Evolutionary conservation across 2,329 filamentous ascomycete genomes (phyloP).

Genomic region (Talaromyces pinophilus): DNA sequence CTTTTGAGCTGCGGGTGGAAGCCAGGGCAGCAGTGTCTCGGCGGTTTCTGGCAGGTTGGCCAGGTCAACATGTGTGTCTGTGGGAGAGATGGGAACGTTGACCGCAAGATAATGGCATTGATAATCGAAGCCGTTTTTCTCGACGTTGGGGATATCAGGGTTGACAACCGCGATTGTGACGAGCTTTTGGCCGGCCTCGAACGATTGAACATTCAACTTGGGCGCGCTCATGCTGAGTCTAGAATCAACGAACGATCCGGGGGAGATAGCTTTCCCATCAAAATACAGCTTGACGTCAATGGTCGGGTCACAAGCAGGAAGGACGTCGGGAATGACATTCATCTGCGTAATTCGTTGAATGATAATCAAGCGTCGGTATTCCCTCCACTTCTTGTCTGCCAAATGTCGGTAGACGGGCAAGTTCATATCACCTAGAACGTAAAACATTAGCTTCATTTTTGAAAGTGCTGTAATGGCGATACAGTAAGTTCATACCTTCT

Average conservation of each 20-base stretch:
- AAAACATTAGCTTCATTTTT: not conserved
- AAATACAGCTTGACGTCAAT: constrained; percentile 84
- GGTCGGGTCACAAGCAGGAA: constrained; percentile 74
- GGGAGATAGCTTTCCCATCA: constrained; percentile 66
- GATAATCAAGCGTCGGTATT: constrained; percentile 76
- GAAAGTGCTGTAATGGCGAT: not conserved
- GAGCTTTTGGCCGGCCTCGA: constrained; percentile 76
- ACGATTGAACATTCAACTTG: constrained; percentile 79
- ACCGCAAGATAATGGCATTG: constrained; percentile 85
- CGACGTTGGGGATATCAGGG: constrained; percentile 80
- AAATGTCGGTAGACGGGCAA: constrained; percentile 94
- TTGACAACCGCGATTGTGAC: constrained; percentile 85
- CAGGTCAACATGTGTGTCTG: constrained; percentile 64
- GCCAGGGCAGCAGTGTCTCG: constrained; percentile 76
- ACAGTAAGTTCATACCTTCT: constrained; percentile 59
- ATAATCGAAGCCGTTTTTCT: constrained; percentile 72
- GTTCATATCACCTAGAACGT: constrained; percentile 76
- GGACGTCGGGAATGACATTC: constrained; percentile 81
- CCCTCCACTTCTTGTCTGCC: constrained; percentile 82
- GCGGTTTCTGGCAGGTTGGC: constrained; percentile 59
- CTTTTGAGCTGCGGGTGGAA: constrained; percentile 84
- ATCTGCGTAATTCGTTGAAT: constrained; percentile 85
- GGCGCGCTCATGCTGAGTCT: constrained; percentile 71
- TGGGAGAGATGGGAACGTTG: constrained; percentile 67
- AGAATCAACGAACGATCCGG: constrained; percentile 78